Conservation (phyloP, 2,329 filamentous ascomycete genomes). For the Colletotrichum plurivorum region DNA sequence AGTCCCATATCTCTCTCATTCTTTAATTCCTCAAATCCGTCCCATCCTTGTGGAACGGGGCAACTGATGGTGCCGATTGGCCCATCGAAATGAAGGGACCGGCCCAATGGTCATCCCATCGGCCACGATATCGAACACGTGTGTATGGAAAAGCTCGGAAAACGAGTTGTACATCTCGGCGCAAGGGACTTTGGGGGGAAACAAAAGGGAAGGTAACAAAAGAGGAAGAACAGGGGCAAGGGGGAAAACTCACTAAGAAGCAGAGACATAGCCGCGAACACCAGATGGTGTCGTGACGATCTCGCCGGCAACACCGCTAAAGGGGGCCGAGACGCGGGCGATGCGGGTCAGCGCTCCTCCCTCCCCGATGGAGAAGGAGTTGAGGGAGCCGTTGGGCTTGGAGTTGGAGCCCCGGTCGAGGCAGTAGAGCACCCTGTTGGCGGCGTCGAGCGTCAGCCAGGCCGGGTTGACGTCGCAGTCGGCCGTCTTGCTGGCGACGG, state of each 20-base stretch:
- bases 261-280: conserved; percentile 40
- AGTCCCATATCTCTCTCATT: background rate
- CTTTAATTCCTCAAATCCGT: background rate
- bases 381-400: conserved; percentile 34
- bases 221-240: background rate
- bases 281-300: conserved; percentile 41
- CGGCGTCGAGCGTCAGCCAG: conserved; percentile 39
- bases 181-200: background rate
- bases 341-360: conserved; percentile 40
- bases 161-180: conserved; percentile 7
- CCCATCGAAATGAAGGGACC: conserved; percentile 9
- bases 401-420: conserved; percentile 35
- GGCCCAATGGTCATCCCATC: conserved; percentile 19
- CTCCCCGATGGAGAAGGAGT: conserved; percentile 40
- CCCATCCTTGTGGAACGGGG: conserved; percentile 3
- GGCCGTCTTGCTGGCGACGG: conserved; percentile 37
- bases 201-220: too few relatives aligned
- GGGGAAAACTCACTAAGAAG: conserved; percentile 39
- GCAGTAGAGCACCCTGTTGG: conserved; percentile 39
- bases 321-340: conserved; percentile 37
- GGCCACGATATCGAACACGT: background rate
- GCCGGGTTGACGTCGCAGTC: conserved; percentile 40
- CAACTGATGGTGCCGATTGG: conserved; percentile 18
- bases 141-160: background rate
- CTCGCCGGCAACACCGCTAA: conserved; percentile 41